Evolutionary conservation across 2,329 filamentous ascomycete genomes (phyloP).

Genomic region (Penicillium sp.): DNA sequence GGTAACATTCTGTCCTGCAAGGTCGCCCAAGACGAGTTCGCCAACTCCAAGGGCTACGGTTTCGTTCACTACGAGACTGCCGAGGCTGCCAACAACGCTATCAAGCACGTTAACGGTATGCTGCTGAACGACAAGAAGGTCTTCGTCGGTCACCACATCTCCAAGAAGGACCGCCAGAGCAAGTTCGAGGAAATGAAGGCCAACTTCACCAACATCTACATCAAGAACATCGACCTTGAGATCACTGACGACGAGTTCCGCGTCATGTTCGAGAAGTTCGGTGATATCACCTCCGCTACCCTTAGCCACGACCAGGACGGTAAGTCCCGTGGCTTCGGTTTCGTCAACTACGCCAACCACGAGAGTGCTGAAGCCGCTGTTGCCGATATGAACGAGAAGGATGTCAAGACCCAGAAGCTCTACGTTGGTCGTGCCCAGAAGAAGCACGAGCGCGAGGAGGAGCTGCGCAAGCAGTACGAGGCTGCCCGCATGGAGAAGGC

Average conservation of each 20-base stretch:
- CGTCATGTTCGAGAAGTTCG: constrained; percentile 85
- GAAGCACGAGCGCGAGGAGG: constrained; percentile 99
- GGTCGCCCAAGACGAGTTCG: constrained; percentile 95
- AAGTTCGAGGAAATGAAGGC: constrained; percentile 99
- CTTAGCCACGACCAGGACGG: constrained; percentile 85
- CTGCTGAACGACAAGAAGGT: constrained; percentile 99
- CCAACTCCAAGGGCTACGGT: constrained; percentile 97
- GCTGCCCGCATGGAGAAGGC: constrained; percentile 97
- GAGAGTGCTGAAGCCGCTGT: constrained; percentile 84
- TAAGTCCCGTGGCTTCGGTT: constrained; percentile 94
- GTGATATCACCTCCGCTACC: constrained; percentile 93
- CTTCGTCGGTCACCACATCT: constrained; percentile 97
- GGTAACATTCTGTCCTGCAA: constrained; percentile 99
- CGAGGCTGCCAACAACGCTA: constrained; percentile 92
- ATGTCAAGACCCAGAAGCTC: constrained; percentile 91
- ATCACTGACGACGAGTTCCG: constrained; percentile 94
- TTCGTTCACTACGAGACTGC: constrained; percentile 99
- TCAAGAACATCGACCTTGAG: constrained; percentile 92
- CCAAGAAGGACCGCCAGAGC: constrained; percentile 99
- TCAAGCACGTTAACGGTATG: constrained; percentile 99
- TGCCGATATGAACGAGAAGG: constrained; percentile 86
- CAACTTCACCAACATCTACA: constrained; percentile 99
- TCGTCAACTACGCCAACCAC: constrained; percentile 93
- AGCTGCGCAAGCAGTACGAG: constrained; percentile 98
- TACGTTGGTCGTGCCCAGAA: constrained; percentile 99